Conservation (phyloP, 345 rosid species). For the Hypericum androsaemum region DNA sequence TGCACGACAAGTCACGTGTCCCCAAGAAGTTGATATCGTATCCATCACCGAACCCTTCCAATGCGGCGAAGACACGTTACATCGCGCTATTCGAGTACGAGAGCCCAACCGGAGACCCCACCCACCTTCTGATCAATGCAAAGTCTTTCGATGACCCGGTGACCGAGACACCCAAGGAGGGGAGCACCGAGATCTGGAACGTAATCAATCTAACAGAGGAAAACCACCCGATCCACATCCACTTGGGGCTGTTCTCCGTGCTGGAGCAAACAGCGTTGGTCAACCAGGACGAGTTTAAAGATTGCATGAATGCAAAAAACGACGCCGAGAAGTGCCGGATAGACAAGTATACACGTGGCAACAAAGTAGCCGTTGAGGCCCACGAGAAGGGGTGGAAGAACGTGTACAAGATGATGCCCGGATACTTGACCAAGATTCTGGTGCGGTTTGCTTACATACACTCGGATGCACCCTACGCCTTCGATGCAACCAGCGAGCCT, state of each 20-base stretch:
- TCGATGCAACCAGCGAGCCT: constrained; percentile 18
- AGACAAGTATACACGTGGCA: constrained; percentile 8
- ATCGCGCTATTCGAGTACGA: no score
- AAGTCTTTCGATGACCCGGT: constrained; percentile 11
- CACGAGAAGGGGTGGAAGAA: constrained; percentile 22
- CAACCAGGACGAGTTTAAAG: constrained; percentile 1
- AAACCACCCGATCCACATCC: constrained; percentile 15
- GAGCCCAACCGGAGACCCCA: background rate
- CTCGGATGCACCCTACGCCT: constrained; percentile 8
- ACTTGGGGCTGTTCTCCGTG: constrained; percentile 6
- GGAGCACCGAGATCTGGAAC: constrained; percentile 14
- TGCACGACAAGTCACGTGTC: no score
- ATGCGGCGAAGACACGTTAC: background rate
- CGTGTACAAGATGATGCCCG: constrained; percentile 12
- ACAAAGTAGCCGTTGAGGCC: background rate
- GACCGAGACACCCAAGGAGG: constrained; percentile 13
- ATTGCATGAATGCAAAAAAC: constrained; percentile 12
- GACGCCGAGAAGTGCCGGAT: constrained; percentile 16
- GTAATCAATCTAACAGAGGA: constrained; percentile 17
- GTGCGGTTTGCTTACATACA: constrained; percentile 14
- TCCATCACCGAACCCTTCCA: background rate
- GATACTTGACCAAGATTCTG: constrained; percentile 13
- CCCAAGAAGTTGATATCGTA: no score
- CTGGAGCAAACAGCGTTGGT: constrained; percentile 4
- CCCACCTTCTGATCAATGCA: constrained; percentile 14